A percentile compares a stretch with the other conserved stretches of the same genome.
These are phyloP conservation scores for Colletotrichum zoysiae DNA, from an alignment of 2,329 filamentous ascomycete genomes.

Conservation along the genomic window DNA sequence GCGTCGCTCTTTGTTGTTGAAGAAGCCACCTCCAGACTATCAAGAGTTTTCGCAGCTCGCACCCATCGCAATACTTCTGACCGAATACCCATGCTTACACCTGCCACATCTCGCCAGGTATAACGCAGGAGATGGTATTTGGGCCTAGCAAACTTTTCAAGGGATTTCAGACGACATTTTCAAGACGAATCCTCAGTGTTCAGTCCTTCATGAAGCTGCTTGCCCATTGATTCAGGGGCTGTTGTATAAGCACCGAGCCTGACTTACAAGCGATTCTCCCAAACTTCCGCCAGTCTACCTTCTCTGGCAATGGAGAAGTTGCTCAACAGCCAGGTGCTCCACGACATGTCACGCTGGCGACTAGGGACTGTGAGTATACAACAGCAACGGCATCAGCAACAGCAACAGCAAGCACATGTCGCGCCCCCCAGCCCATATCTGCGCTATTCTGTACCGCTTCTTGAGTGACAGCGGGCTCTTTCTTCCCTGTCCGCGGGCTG, in stretches of 20 bases:
- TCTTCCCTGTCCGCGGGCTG: neutral
- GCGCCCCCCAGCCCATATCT: too few species aligned
- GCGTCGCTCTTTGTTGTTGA: neutral
- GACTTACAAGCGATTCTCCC: neutral
- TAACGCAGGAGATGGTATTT: neutral
- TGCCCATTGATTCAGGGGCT: neutral
- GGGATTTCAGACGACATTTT: neutral
- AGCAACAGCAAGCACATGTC: too few species aligned
- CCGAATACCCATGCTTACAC: neutral
- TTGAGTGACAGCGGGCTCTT: neutral
- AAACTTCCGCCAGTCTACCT: neutral
- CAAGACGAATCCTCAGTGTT: neutral
- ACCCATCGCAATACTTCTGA: neutral
- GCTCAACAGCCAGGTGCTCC: neutral
- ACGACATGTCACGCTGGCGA: neutral
- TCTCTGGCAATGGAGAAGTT: neutral
- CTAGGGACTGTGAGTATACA: too few species aligned
- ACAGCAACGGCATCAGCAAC: too few species aligned
- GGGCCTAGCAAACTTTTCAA: neutral
- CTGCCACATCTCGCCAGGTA: neutral
- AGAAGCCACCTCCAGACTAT: neutral
- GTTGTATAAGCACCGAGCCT: neutral
- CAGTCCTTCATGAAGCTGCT: neutral
- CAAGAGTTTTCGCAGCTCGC: neutral
- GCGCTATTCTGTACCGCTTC: neutral